Base-by-base conservation (phyloP, 2,329 filamentous ascomycete genomes). In the Fragosphaeria purpurea region DNA sequence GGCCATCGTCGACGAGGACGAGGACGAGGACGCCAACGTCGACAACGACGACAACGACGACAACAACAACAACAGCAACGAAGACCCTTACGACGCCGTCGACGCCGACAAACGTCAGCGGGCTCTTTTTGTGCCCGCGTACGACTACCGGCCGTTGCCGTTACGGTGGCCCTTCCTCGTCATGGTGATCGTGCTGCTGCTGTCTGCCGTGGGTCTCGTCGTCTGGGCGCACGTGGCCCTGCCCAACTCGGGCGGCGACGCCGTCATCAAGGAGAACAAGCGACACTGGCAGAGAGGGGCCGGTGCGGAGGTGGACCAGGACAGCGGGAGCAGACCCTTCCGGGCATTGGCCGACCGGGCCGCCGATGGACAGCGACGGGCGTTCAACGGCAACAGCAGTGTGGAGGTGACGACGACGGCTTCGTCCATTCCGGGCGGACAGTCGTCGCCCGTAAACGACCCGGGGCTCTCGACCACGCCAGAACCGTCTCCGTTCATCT, bases 121-220 rank as follows among this genome's bases (percentile, higher is more conserved):
- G 6, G 47, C n/a, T 3, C 40, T 47, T 6, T 39, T 47, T 1
- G 50, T 34, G 2, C 45, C 46, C 30, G 38, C 47, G n/a, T 59
- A 61, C 1, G 57, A 62, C 55, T 65, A 66, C 55, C 61, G 61
- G 48, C 65, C 65, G 1, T 62, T 56, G 45, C 55, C 64, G 13
- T 50, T 67, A 48, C 57, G 58, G 52, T 65, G 64, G 63, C 63
- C 62, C 3, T 67, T 66, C 44, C 59, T 67, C 44, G 39, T 49
- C 2, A 22, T 37, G 35, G 50, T 61, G 44, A 60, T 65, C 22
- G 34, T 56, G 1, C 22, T 65, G 4, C 50, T 66, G 11, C 50
- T 56, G 4, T 45, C 56, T 4, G 54, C 61, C 37, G 63, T 66
- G 34, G 58, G 38, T 4, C 34, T 66, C 43, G 54, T 66, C 12